A percentile compares a stretch with the other conserved stretches of the same genome.
These are phyloP conservation scores for Hanseniaspora gamundiae DNA, from an alignment of 1,139 yeast species.

Conservation along the genomic window DNA sequence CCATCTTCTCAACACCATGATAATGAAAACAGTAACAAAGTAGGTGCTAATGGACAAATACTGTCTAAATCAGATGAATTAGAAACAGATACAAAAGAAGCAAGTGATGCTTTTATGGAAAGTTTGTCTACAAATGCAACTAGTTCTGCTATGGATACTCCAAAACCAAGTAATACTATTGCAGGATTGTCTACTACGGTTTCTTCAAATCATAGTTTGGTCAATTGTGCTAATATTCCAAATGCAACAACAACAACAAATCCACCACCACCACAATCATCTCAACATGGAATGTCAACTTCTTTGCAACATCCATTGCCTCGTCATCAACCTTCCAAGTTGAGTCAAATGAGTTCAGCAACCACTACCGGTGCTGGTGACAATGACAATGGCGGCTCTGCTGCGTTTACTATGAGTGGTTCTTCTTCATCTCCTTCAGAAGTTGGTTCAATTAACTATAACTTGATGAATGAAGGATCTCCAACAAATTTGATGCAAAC, in stretches of 20 bases:
- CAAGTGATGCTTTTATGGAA: constrained; percentile 21
- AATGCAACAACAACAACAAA: background rate
- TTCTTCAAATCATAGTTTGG: constrained; percentile 5
- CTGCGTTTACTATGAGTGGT: too few relatives aligned
- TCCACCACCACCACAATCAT: background rate
- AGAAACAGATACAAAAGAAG: constrained; percentile 4
- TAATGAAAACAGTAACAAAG: background rate
- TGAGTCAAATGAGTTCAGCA: too few relatives aligned
- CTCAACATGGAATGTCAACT: too few relatives aligned
- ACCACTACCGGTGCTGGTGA: too few relatives aligned
- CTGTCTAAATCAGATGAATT: background rate
- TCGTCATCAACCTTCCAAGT: background rate
- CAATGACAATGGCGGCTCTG: too few relatives aligned
- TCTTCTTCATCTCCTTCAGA: too few relatives aligned
- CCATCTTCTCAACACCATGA: background rate
- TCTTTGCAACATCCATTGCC: background rate
- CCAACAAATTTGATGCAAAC: too few relatives aligned
- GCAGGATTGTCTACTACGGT: constrained; percentile 16
- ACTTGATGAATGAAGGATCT: too few relatives aligned
- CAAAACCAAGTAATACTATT: constrained; percentile 8
- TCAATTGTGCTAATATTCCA: too few relatives aligned
- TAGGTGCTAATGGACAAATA: background rate
- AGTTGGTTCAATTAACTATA: too few relatives aligned
- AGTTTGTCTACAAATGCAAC: constrained; percentile 23
- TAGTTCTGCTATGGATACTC: constrained; percentile 2